These are phyloP conservation scores for Yamadazyma triangularis DNA, from an alignment of 1,139 yeast species.

Conservation along the genomic window DNA sequence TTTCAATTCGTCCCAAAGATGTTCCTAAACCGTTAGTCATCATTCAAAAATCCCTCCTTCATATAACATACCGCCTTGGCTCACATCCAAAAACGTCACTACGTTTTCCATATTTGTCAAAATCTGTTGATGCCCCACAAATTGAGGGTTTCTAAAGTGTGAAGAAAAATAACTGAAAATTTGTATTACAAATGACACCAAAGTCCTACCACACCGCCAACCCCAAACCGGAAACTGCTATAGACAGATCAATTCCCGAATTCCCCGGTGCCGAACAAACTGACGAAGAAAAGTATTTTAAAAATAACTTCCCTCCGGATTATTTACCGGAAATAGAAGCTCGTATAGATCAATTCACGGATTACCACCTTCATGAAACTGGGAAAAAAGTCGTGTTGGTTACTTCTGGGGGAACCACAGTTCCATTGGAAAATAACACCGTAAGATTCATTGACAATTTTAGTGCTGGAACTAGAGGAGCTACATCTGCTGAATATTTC, in stretches of 20 bases:
- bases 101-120: not conserved
- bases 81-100: not conserved
- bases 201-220: conserved; percentile 52
- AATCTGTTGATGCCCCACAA: not conserved
- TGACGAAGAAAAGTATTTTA: conserved; percentile 77
- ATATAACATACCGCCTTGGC: not conserved
- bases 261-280: conserved; percentile 71
- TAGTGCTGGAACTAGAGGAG: conserved; percentile 97
- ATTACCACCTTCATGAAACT: conserved; percentile 31
- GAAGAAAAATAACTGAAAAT: no score
- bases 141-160: not conserved
- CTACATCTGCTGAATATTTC: conserved; percentile 91
- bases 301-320: conserved; percentile 64
- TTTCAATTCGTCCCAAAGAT: conserved; percentile 33
- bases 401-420: conserved; percentile 98
- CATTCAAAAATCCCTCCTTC: no score
- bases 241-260: conserved; percentile 70
- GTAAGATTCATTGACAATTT: conserved; percentile 95
- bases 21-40: not conserved
- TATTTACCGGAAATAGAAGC: conserved; percentile 60
- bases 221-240: conserved; percentile 70
- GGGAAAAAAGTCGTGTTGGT: conserved; percentile 67
- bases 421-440: conserved; percentile 93
- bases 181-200: no score
- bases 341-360: conserved; percentile 58